A percentile compares a stretch with the other conserved stretches of the same genome.
These are phyloP conservation scores for Spathaspora jeffriesii DNA, from an alignment of 1,139 yeast genomes.

Conservation along the genomic window DNA sequence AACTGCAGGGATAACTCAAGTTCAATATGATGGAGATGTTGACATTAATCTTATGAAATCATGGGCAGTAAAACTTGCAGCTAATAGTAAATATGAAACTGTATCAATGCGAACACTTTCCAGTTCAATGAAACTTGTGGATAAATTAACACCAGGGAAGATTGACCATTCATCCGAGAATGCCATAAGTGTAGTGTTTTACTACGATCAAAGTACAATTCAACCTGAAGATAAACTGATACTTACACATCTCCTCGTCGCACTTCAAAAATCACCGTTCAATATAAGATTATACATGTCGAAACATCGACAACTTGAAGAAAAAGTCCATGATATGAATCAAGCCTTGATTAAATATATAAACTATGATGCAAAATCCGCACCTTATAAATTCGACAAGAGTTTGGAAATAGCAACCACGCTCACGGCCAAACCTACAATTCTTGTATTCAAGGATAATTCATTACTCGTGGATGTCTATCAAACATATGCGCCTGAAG, in stretches of 20 bases:
- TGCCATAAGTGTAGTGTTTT: constrained; percentile 51
- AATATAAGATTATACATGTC: constrained; percentile 56
- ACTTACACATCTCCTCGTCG: constrained; percentile 59
- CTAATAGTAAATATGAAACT: constrained; percentile 38
- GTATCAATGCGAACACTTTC: constrained; percentile 38
- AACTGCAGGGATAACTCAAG: constrained; percentile 29
- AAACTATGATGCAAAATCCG: constrained; percentile 34
- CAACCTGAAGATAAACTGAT: constrained; percentile 62
- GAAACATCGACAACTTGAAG: constrained; percentile 43
- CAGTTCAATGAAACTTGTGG: constrained; percentile 40
- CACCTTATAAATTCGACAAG: constrained; percentile 35
- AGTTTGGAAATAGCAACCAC: constrained; percentile 52
- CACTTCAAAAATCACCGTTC: constrained; percentile 55
- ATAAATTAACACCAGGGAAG: constrained; percentile 32
- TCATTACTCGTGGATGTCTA: constrained; percentile 51
- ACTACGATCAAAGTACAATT: constrained; percentile 51
- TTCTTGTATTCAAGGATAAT: constrained; percentile 59
- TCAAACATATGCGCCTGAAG: constrained; percentile 64
- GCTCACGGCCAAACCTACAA: constrained; percentile 59
- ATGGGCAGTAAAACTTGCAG: constrained; percentile 32
- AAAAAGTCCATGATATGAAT: constrained; percentile 43
- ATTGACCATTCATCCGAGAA: constrained; percentile 35
- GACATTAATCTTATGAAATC: constrained; percentile 29
- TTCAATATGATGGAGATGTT: constrained; percentile 33
- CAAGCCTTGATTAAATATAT: constrained; percentile 39